phyloP scores from a whole-genome alignment of 495 filamentous ascomycete species.

The Paragyromitra xinjiangensis region DNA sequence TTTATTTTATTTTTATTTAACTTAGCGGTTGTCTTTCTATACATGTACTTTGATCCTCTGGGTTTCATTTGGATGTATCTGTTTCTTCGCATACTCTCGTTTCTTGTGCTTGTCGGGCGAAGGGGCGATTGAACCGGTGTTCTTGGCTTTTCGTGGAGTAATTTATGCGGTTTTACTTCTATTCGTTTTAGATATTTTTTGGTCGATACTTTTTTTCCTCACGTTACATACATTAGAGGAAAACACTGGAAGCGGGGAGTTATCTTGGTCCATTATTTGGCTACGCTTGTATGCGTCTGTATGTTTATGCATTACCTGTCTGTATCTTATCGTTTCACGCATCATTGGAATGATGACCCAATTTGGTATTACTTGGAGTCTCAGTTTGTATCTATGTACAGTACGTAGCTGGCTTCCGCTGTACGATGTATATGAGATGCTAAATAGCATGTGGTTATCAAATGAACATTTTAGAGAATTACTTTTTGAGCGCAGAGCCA shows the following conservation, averaged over 20 bases:
- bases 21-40: slow-evolving; percentile 29
- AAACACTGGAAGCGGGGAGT: slow-evolving; percentile 42
- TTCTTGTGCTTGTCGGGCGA: slow-evolving; percentile 24
- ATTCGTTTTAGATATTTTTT: slow-evolving; percentile 39
- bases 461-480: not conserved
- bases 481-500: not conserved
- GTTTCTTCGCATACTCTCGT: slow-evolving; percentile 36
- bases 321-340: slow-evolving; percentile 32
- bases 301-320: slow-evolving; percentile 20
- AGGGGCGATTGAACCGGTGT: slow-evolving; percentile 36
- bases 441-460: slow-evolving; percentile 27
- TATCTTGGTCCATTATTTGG: slow-evolving; percentile 43
- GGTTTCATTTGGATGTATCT: slow-evolving; percentile 38
- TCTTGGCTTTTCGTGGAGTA: slow-evolving; percentile 48
- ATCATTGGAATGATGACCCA: slow-evolving; percentile 18
- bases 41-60: slow-evolving; percentile 31
- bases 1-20: slow-evolving; percentile 42
- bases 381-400: slow-evolving; percentile 15
- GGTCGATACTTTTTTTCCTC: slow-evolving; percentile 43
- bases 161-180: slow-evolving; percentile 41
- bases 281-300: slow-evolving; percentile 32
- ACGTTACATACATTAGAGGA: slow-evolving; percentile 44
- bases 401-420: slow-evolving; percentile 21
- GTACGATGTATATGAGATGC: slow-evolving; percentile 14
- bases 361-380: slow-evolving; percentile 6